Conservation (phyloP, 352 stramenopile genomes). For the Globisporangium carolinianum region DNA sequence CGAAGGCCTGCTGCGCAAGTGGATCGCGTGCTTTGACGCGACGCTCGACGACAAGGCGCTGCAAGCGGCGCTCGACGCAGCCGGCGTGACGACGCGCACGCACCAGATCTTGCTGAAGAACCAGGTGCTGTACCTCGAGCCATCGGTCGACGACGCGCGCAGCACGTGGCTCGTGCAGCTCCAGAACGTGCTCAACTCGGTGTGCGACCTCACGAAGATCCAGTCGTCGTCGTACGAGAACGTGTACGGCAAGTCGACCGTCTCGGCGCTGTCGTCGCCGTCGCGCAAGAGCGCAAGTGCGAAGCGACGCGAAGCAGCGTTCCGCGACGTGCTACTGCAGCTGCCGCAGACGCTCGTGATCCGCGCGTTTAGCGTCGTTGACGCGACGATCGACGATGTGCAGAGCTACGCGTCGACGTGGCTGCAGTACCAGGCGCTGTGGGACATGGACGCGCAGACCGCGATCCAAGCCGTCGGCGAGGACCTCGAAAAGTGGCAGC, state of each 20-base stretch:
- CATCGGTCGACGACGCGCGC: conserved; percentile 91
- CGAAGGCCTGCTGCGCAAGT: conserved; percentile 48
- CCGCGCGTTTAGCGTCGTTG: conserved; percentile 71
- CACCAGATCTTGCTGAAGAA: conserved; percentile 96
- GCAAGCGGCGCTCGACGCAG: conserved; percentile 33
- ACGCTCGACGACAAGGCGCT: conserved; percentile 57
- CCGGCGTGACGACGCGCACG: conserved; percentile 37
- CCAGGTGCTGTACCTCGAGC: conserved; percentile 94
- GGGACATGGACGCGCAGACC: conserved; percentile 96
- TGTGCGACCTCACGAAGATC: conserved; percentile 91
- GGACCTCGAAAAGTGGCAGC: conserved; percentile 95
- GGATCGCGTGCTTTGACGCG: conserved; percentile 61
- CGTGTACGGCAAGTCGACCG: conserved; percentile 67
- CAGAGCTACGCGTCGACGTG: conserved; percentile 93
- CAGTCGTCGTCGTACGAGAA: conserved; percentile 85
- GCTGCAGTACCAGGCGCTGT: conserved; percentile 98
- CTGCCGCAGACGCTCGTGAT: conserved; percentile 59
- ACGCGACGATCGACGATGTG: conserved; percentile 77
- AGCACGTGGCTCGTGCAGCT: conserved; percentile 87
- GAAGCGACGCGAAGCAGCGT: conserved; percentile 57
- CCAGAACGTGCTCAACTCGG: conserved; percentile 90
- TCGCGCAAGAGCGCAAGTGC: conserved; percentile 48
- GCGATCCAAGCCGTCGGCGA: conserved; percentile 90
- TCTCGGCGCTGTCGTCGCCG: conserved; percentile 51
- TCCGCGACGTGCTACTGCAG: conserved; percentile 59